Evolutionary conservation across 768 basidiomycete genomes (phyloP).

Genomic region (Lactarius pseudohatsudake): DNA sequence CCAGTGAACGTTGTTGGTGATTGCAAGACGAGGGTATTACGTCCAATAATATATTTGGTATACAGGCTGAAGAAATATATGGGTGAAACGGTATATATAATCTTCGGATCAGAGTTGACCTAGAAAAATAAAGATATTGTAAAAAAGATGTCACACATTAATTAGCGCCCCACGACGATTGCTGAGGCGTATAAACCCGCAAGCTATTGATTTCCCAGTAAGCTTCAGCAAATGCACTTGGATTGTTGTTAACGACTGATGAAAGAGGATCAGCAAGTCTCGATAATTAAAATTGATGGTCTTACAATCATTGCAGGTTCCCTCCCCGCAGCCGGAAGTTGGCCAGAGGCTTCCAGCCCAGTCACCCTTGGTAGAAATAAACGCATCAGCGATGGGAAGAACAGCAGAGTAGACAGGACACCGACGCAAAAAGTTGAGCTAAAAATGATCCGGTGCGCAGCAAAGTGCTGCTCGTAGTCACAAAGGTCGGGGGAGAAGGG

Average conservation of each 20-base stretch:
- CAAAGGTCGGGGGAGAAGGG: conserved; percentile 44
- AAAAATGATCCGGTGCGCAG: conserved; percentile 53
- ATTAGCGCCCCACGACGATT: not conserved
- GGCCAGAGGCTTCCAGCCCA: conserved; percentile 25
- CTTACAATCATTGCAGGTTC: conserved; percentile 51
- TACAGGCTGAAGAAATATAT: no score
- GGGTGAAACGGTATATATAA: no score
- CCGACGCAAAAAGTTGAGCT: conserved; percentile 64
- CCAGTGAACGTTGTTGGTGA: no score
- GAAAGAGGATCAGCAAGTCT: not conserved
- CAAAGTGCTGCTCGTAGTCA: conserved; percentile 53
- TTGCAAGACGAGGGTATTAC: not conserved
- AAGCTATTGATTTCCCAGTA: conserved; percentile 71
- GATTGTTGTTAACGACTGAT: conserved; percentile 59
- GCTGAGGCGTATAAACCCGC: conserved; percentile 47
- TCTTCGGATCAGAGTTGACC: no score
- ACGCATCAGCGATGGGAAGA: not conserved
- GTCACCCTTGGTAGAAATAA: conserved; percentile 19
- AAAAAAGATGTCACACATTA: no score
- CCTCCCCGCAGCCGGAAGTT: conserved; percentile 39
- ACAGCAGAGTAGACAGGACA: conserved; percentile 6
- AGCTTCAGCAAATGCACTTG: conserved; percentile 56
- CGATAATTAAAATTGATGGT: conserved; percentile 5
- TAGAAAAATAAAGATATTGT: no score
- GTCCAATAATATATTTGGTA: no score